A percentile compares a stretch with the other conserved stretches of the same genome.
Evolutionary conservation across 805 yeast species (phyloP).

Genomic region (Grigorovia jiainica): DNA sequence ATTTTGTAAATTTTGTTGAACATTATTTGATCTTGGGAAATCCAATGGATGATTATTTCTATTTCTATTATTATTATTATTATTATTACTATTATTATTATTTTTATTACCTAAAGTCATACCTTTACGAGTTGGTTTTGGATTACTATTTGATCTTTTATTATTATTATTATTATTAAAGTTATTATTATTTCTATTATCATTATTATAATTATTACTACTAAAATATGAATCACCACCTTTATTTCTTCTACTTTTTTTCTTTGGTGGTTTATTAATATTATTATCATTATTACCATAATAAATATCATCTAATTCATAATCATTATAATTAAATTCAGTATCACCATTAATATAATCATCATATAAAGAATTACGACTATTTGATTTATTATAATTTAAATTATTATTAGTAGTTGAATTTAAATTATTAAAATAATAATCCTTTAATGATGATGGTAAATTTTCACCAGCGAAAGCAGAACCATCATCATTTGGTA

Average conservation of each 20-base stretch:
- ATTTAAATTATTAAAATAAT: slow-evolving; percentile 33
- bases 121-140: slow-evolving; percentile 7
- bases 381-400: not conserved
- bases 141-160: slow-evolving; percentile 2
- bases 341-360: slow-evolving; percentile 5
- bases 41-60: slow-evolving; percentile 17
- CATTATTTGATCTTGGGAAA: slow-evolving; percentile 17
- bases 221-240: slow-evolving; percentile 1
- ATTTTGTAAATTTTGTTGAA: slow-evolving; percentile 9
- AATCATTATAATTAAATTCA: slow-evolving; percentile 18
- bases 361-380: slow-evolving; percentile 4
- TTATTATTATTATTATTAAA: slow-evolving; percentile 7
- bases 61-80: not conserved
- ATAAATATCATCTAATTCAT: slow-evolving; percentile 18
- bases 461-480: slow-evolving; percentile 77
- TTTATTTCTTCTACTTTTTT: slow-evolving; percentile 7
- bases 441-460: slow-evolving; percentile 44
- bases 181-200: not conserved
- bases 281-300: slow-evolving; percentile 14
- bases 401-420: slow-evolving; percentile 9
- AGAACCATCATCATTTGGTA: slow-evolving; percentile 71
- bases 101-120: slow-evolving; percentile 1
- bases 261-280: slow-evolving; percentile 7
- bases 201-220: slow-evolving; percentile 3
- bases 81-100: slow-evolving; percentile 8